Evolutionary conservation across 192 early-diverging fungal species (phyloP), one percentile per base, ranked within the genome.

Genomic region (Lunasporangiospora selenospora): DNA sequence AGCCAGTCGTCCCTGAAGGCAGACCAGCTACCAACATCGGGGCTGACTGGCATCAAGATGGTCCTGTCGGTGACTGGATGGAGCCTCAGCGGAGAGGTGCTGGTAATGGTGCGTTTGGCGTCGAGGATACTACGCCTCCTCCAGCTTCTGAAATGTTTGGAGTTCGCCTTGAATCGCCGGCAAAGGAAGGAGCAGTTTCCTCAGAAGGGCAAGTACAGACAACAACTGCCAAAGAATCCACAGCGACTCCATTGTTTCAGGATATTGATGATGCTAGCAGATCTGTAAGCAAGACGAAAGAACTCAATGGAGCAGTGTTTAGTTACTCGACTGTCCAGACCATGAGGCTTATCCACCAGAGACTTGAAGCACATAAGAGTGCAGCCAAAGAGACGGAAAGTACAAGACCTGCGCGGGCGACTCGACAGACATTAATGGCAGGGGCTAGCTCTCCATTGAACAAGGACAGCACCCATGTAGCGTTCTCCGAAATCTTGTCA

Each of bases 301-400:
- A 64, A 57, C 47, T 76, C 29, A 53, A 60, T 19, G 70, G 55
- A 33, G 67, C 78, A 21, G 67, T 79, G 18, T 83, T 83, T 64
- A 88, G 87, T 59, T 83, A 80, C 27, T 83, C 70, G 58, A 86
- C 89, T 9, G 78, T 81, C 29, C 77, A 87, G n/a, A 84, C 89
- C 12, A 88, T 89, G 67, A 75, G 77, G 30, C 76, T 87, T 31
- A 75, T 88, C 38, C 80, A 73, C 33, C 30, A 81, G 21, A 62
- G 62, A 9, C 80, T 85, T 8, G 79, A 77, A 39, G 63, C 66
- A 24, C 48, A 75, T 9, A 75, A 79, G 46, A 55, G 58, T 45
- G 40, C 59, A 5, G 43, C 45, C 19, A 58, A 63, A 23, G 24
- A 41, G 1, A 46, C 57, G 26, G 52, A 43, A 2, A 12, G n/a